Evolutionary conservation across 306 rosid genomes (phyloP).

Genomic region (Acacia acuminata): DNA sequence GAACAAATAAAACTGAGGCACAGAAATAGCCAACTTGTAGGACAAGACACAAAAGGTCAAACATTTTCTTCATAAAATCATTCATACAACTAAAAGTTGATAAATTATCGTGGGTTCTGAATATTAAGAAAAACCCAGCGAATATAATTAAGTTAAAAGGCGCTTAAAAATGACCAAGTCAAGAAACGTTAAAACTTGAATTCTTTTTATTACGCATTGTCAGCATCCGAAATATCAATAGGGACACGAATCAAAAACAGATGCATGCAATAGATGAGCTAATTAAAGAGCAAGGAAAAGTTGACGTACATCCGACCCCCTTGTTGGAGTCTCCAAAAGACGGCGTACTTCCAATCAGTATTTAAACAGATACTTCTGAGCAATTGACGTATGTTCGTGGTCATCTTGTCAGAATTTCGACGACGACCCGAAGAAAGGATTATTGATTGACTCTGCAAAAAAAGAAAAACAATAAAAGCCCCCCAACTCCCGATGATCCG

Average conservation of each 20-base stretch:
- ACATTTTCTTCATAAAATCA: background rate
- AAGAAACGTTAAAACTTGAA: background rate
- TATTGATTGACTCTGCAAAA: slow-evolving; percentile 29
- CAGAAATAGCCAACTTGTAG: background rate
- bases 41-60: background rate
- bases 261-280: background rate
- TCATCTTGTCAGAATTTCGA: slow-evolving; percentile 52
- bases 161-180: background rate
- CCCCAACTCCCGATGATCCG: slow-evolving; percentile 12
- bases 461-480: slow-evolving; percentile 17
- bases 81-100: background rate
- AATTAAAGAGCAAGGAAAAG: background rate
- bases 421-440: slow-evolving; percentile 29
- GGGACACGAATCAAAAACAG: background rate
- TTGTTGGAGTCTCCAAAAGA: slow-evolving; percentile 76
- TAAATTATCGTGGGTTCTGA: background rate
- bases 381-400: slow-evolving; percentile 49
- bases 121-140: background rate
- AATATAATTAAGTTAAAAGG: background rate
- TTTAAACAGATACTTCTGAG: slow-evolving; percentile 64
- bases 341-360: slow-evolving; percentile 76
- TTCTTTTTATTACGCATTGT: background rate
- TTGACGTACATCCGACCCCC: slow-evolving; percentile 65
- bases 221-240: background rate
- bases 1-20: background rate